phyloP scores from a whole-genome alignment of 192 early-diverging fungal genomes.

The Linnemannia schmuckeri region DNA sequence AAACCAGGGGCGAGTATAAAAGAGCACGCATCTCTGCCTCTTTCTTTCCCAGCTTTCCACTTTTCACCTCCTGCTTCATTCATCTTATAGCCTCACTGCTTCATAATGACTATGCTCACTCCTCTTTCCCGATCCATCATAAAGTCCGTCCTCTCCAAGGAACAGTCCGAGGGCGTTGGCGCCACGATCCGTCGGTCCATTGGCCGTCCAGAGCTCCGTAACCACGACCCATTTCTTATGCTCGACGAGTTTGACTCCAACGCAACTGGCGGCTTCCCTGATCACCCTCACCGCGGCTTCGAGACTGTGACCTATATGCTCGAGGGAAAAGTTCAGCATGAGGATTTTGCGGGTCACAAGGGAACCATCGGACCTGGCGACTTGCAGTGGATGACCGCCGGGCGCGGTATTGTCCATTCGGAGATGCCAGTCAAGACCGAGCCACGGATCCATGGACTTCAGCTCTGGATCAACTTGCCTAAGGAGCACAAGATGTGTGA shows the following conservation, averaged over 20 bases:
- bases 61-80: too few relatives aligned
- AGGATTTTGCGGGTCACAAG: slow-evolving; percentile 67
- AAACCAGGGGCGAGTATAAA: too few relatives aligned
- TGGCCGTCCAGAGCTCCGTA: slow-evolving; percentile 61
- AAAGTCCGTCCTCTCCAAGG: slow-evolving; percentile 26
- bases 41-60: too few relatives aligned
- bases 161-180: slow-evolving; percentile 82
- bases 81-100: too few relatives aligned
- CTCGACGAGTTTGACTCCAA: slow-evolving; percentile 38
- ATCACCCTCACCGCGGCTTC: slow-evolving; percentile 73
- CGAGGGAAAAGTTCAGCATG: slow-evolving; percentile 65
- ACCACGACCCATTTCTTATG: slow-evolving; percentile 56
- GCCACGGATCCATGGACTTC: slow-evolving; percentile 56
- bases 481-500: slow-evolving; percentile 61
- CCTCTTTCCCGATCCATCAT: slow-evolving; percentile 22
- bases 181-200: slow-evolving; percentile 84
- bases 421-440: slow-evolving; percentile 58
- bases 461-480: slow-evolving; percentile 78
- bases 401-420: slow-evolving; percentile 73
- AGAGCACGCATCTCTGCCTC: too few relatives aligned
- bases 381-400: slow-evolving; percentile 81
- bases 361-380: slow-evolving; percentile 62
- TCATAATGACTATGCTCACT: background rate
- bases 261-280: slow-evolving; percentile 53
- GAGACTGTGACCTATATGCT: slow-evolving; percentile 75